phyloP scores from a whole-genome alignment of 495 filamentous ascomycete genomes.

The Daldinia concentrica region DNA sequence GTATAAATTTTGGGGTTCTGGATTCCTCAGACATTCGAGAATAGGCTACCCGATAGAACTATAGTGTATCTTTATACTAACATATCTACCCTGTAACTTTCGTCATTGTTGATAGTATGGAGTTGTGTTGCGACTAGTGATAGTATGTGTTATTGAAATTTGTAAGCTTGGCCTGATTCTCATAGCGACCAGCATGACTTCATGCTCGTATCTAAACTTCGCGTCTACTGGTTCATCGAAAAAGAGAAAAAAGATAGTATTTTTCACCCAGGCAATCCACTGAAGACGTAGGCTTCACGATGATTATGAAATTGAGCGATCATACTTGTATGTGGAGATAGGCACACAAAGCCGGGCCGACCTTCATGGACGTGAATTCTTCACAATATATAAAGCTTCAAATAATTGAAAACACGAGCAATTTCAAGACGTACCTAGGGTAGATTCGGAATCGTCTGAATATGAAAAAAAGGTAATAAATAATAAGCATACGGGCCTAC shows the following conservation, averaged over 20 bases:
- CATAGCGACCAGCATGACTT: background rate
- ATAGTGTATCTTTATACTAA: no score
- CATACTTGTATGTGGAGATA: background rate
- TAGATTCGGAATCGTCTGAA: background rate
- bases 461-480: conserved; percentile 8
- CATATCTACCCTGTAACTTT: background rate
- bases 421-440: background rate
- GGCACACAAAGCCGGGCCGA: background rate
- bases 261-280: background rate
- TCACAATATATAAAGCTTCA: background rate
- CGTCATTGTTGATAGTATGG: background rate
- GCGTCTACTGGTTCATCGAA: background rate
- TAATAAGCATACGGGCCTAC: conserved; percentile 31
- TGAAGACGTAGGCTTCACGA: background rate
- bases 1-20: no score
- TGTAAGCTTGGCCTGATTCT: background rate
- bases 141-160: background rate
- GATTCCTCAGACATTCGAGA: no score
- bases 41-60: no score
- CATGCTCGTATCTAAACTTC: background rate
- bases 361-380: background rate
- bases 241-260: no score
- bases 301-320: background rate
- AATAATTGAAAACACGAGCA: background rate
- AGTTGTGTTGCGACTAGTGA: background rate